phyloP scores from a whole-genome alignment of 2,329 filamentous ascomycete species.

The Lasiodiplodia sp. region DNA sequence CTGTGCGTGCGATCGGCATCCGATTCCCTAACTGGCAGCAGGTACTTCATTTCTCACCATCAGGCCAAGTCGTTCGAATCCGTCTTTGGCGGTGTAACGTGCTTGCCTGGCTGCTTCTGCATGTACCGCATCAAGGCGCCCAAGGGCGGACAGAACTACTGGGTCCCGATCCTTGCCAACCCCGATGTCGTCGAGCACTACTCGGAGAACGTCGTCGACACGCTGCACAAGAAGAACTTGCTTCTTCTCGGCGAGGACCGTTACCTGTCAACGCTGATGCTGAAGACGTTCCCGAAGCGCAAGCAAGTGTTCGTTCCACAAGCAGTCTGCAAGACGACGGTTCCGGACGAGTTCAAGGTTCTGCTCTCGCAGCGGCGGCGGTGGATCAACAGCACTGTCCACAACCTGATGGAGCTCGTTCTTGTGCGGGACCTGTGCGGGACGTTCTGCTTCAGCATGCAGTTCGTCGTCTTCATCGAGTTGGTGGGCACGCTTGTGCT shows the following conservation, averaged over 20 bases:
- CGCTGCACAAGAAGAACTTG: constrained; percentile 96
- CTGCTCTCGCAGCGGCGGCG: constrained; percentile 91
- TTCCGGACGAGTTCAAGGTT: constrained; percentile 91
- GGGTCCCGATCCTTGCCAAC: constrained; percentile 98
- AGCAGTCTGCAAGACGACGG: constrained; percentile 97
- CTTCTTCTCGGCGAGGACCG: constrained; percentile 92
- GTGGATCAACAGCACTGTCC: constrained; percentile 99
- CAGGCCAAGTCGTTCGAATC: constrained; percentile 97
- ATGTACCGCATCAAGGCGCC: constrained; percentile 99
- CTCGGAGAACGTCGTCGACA: constrained; percentile 98
- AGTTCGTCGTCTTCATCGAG: constrained; percentile 97
- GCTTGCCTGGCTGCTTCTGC: constrained; percentile 97
- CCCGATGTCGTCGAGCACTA: constrained; percentile 99
- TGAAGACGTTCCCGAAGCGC: constrained; percentile 97
- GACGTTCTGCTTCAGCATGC: constrained; percentile 99
- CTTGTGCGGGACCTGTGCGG: constrained; percentile 95
- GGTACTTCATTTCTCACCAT: constrained; percentile 98
- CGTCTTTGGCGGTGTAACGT: constrained; percentile 98
- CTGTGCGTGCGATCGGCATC: constrained; percentile 31
- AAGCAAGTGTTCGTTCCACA: constrained; percentile 99
- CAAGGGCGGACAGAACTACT: constrained; percentile 98
- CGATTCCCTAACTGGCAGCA: constrained; percentile 41
- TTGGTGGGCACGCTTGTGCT: constrained; percentile 92
- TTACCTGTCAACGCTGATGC: constrained; percentile 95
- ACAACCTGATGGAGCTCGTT: constrained; percentile 97